phyloP scores from a whole-genome alignment of 2,329 filamentous ascomycete genomes.

The Aspergillus transmontanensis region DNA sequence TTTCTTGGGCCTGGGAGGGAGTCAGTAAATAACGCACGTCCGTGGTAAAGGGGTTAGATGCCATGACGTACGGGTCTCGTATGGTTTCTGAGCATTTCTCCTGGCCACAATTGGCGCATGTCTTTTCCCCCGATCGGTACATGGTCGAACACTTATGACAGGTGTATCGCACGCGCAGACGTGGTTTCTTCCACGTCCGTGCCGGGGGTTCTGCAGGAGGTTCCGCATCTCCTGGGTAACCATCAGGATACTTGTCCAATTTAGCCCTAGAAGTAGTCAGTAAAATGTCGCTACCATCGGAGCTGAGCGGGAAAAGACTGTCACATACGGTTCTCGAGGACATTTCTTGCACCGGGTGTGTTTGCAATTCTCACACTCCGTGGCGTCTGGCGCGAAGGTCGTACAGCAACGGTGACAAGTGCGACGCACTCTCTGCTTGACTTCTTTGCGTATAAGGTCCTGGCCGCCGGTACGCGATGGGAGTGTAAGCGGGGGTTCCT shows the following conservation, averaged over 20 bases:
- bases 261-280: conserved; percentile 36
- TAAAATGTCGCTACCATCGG: not conserved
- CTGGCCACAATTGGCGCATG: conserved; percentile 44
- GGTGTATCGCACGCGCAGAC: conserved; percentile 43
- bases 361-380: conserved; percentile 68
- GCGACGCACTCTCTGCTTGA: conserved; percentile 72
- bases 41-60: not conserved
- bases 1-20: conserved; percentile 40
- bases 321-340: conserved; percentile 74
- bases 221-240: conserved; percentile 48
- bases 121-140: conserved; percentile 35
- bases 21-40: not conserved
- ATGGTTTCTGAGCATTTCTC: conserved; percentile 44
- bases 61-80: conserved; percentile 43
- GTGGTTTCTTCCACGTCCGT: conserved; percentile 41
- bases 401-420: conserved; percentile 74
- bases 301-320: not conserved
- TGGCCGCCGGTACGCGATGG: conserved; percentile 68
- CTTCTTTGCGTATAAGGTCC: conserved; percentile 71
- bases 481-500: conserved; percentile 43
- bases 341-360: conserved; percentile 80
- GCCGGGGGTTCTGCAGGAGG: conserved; percentile 36
- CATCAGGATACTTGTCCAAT: conserved; percentile 46
- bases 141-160: conserved; percentile 43
- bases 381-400: conserved; percentile 61